Base-by-base conservation (phyloP, 495 filamentous ascomycete genomes). In the Tuber microsphaerosporum region DNA sequence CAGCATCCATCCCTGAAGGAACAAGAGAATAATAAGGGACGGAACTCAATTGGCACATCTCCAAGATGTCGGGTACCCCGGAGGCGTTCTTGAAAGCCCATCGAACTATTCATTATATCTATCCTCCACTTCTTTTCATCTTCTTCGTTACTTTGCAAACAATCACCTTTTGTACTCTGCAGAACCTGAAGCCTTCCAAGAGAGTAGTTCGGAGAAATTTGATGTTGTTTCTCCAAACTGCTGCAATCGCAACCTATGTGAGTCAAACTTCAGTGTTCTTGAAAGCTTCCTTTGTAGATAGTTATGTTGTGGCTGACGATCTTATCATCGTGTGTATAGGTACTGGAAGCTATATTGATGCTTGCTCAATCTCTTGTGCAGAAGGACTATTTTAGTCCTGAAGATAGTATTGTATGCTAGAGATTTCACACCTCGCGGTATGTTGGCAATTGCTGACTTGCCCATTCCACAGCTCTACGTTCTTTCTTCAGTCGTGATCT, bases 141-240 rank as follows among this genome's bases (percentile, higher is more conserved):
- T 90, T 89, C 83, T 91, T 89, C 80, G 75, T 87, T 72, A 71
- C 84, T 61, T 83, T 88, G 20, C 84, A 86, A n/a, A 83, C 84
- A 41, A 79, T 89, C 73, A 87, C 87, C 34, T 82, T 88, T 70
- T 90, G 87, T 79, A 89, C 87, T 16, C 83, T 90, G 43, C 88
- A 89, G 75, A 88, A 82, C 51, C 82, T 85, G 19, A 83, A 73
- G 69, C 74, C 74, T 72, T 80, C 84, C 65, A 81, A 83, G 39
- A 76, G 83, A 34, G 85, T 86, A 37, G 79, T 84, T 72, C 86
- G 86, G 68, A 85, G 85, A 45, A 83, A 84, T 68, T 74, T 85
- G 61, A 86, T 89, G 74, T 82, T 87, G 68, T 85, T 81, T 77
- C 81, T 88, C 34, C 83, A 89, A n/a, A 76, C 85, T 69, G 78